Base-by-base conservation (phyloP, 208 protist species). In the Leptomonas pyrrhocoris region DNA sequence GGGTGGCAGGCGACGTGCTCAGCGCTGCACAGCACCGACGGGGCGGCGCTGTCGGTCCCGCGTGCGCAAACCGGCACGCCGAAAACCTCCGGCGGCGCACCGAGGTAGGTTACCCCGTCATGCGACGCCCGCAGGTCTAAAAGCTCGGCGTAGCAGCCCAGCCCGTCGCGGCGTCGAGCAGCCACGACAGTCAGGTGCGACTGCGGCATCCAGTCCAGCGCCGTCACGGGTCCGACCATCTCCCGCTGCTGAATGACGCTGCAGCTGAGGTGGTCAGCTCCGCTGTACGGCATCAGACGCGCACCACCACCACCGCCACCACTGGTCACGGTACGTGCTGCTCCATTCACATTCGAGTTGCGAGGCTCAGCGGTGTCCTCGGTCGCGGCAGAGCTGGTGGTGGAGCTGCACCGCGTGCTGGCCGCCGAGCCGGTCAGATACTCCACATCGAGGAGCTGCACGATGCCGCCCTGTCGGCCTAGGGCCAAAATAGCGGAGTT, bases 381-480 rank as follows among this genome's bases (percentile, higher is more conserved):
- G 45, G 48, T 66, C 4, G 30, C n/a, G 55, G 28, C 62, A 34
- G 45, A 19, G 75, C 40, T 70, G 18, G 57, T 62, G 6, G 68
- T 67, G 46, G 49, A 23, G n/a, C 69, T 69, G 43, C 74, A 59
- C 71, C 66, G 57, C 55, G 48, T 59, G 25, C 66, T 38, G 1
- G 55, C 66, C 16, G 51, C 50, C 0, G 67, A 70, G 43, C 80
- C 79, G 18, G 57, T 54, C 18, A 76, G 11, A 36, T 80, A 77
- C 74, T 94, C 84, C 38, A 92, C 68, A 60, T 92, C 79, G 30
- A 92, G 65, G 19, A 92, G 74, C 68, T 88, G 81, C 71, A 94
- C 80, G 27, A 84, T 58, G 25, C 79, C 85, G 54, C 86, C 80
- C 46, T 80, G 73, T 0, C 83, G 66, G 36, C 89, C 89, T 12